phyloP scores from a whole-genome alignment of 1,284 basidiomycete genomes.

The Ustilago bromivora region DNA sequence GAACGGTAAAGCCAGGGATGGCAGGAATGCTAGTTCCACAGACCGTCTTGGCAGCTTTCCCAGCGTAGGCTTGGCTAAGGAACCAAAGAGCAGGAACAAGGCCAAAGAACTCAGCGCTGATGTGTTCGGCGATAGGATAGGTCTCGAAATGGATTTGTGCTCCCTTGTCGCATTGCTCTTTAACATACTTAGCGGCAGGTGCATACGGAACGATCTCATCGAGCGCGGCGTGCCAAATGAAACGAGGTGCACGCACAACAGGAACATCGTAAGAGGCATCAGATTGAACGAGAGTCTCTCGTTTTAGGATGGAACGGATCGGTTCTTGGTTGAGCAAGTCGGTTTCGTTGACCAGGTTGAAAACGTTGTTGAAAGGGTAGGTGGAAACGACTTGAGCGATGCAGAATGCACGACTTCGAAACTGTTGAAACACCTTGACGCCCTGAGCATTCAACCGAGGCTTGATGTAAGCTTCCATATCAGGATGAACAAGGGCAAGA shows the following conservation, averaged over 20 bases:
- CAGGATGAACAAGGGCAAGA: conserved; percentile 34
- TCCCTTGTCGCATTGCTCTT: conserved; percentile 59
- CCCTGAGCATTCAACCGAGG: conserved; percentile 36
- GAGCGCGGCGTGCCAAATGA: conserved; percentile 56
- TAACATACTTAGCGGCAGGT: conserved; percentile 51
- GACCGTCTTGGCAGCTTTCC: conserved; percentile 28
- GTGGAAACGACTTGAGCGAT: conserved; percentile 22
- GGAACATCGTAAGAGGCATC: conserved; percentile 32
- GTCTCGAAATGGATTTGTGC: conserved; percentile 56
- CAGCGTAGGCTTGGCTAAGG: conserved; percentile 42
- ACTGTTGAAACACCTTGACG: conserved; percentile 13
- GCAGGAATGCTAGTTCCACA: conserved; percentile 33
- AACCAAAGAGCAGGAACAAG: conserved; percentile 40
- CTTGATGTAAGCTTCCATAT: conserved; percentile 34
- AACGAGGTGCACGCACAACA: conserved; percentile 50
- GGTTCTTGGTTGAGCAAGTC: conserved; percentile 46
- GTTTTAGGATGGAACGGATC: conserved; percentile 21
- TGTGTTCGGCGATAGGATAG: conserved; percentile 49
- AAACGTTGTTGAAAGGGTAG: conserved; percentile 39
- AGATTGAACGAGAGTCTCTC: conserved; percentile 47
- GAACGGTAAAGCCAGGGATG: conserved; percentile 10
- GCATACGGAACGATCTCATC: conserved; percentile 65
- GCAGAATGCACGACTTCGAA: conserved; percentile 40
- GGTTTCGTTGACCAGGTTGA: conserved; percentile 41
- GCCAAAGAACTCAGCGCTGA: conserved; percentile 41